Evolutionary conservation across 306 rosid species (phyloP).

Genomic region (Pachyrhizus erosus): DNA sequence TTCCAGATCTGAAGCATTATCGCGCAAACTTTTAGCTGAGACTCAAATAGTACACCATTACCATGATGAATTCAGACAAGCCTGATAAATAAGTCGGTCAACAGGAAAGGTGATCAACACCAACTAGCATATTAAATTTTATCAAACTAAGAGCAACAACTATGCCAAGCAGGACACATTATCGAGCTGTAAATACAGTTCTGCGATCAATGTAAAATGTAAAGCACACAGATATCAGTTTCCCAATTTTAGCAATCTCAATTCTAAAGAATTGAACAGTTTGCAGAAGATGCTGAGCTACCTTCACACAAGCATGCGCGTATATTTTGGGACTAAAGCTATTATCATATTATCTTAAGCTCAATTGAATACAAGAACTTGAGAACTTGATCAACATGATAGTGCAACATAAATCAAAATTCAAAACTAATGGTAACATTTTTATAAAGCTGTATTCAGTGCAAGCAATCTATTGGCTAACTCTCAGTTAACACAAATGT

Average conservation of each 20-base stretch:
- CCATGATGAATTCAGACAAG: conserved; percentile 44
- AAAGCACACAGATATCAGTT: not conserved
- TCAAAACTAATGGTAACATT: not conserved
- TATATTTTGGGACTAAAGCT: conserved; percentile 16
- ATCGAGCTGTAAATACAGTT: conserved; percentile 21
- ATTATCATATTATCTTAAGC: not conserved
- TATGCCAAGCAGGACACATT: not conserved
- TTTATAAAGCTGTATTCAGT: conserved; percentile 1
- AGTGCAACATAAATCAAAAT: conserved; percentile 9
- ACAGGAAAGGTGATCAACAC: conserved; percentile 4
- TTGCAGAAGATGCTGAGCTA: conserved; percentile 25
- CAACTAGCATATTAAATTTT: conserved; percentile 24
- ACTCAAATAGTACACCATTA: conserved; percentile 42
- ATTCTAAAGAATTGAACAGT: not conserved
- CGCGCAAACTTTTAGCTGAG: conserved; percentile 37
- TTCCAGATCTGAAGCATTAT: conserved; percentile 38
- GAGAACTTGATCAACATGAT: not conserved
- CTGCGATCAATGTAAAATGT: conserved; percentile 24
- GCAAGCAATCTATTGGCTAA: conserved; percentile 10
- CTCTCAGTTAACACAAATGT: conserved; percentile 6
- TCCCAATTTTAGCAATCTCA: conserved; percentile 12
- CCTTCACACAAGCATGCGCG: not conserved
- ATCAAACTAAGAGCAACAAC: conserved; percentile 3
- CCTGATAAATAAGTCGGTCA: conserved; percentile 54
- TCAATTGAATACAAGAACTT: conserved; percentile 13